Evolutionary conservation across 2,329 filamentous ascomycete genomes (phyloP), one percentile per base, ranked within the genome.

Genomic region (Bipolaris sorokiniana): DNA sequence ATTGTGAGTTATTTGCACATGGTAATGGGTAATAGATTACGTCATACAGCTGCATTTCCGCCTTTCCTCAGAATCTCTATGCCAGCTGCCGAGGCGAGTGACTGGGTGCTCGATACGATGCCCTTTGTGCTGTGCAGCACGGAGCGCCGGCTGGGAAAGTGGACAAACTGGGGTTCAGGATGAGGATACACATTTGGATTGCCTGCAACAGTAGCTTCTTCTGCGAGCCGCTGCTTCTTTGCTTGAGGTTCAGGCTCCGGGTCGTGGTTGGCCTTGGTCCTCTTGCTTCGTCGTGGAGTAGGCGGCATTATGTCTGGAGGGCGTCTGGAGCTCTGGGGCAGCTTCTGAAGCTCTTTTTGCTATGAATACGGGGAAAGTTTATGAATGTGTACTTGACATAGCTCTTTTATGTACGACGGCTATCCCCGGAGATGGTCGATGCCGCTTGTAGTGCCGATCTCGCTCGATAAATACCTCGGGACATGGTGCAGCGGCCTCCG

Each of bases 121-220:
- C 92, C 94, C 70, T 93, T 89, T 5, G 90, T 93, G 75, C 92
- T 97, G 75, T 98, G 93, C 11, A 98, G 91, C 11, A 96, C 92
- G 67, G 94, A 97, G 61, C 95, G 84, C 37, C 94, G 86, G 67
- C 92, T 96, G 9, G 90, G 77, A 72, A 91, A 94, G 60, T 85
- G 83, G 59, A 83, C 79, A 69, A 91, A 88, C 54, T 81, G 76
- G 7, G 81, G 78, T 42, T 83, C 78, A 20, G 70, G 69, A 51
- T 79, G 76, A 28, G 83, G 79, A 62, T 83, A 84, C 49, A 86
- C 76, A 51, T 83, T 75, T 48, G 63, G 48, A 2, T 36, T 48
- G 26, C 59, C 56, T 59, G n/a, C 15, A 18, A 67, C 67, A 41
- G 44, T 62, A 42, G 48, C 62, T 46, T 53, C 44, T 1, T 56